Evolutionary conservation across 225 moss, liverwort and hornwort genomes (phyloP).

Genomic region (Neckera pumila): DNA sequence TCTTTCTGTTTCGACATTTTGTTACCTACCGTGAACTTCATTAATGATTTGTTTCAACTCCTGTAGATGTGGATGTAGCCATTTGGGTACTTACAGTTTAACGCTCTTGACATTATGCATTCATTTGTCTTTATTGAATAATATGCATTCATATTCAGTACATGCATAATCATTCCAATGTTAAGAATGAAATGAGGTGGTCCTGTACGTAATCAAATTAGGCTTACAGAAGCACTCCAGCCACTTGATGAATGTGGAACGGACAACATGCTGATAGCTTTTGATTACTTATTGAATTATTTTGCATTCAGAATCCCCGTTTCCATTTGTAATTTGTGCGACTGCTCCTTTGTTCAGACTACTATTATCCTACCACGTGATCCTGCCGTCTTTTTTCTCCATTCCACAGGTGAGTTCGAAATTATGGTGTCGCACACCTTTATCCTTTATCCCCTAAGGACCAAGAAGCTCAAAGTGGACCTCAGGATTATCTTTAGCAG

Average conservation of each 20-base stretch:
- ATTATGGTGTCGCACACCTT: neutral
- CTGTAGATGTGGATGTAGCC: neutral
- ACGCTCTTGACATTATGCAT: neutral
- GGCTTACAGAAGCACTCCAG: neutral
- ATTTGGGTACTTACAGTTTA: neutral
- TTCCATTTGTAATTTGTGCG: neutral
- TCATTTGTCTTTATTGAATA: neutral
- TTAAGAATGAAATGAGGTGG: neutral
- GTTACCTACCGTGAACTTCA: neutral
- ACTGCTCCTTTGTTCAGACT: conserved; percentile 34
- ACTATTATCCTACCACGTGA: conserved; percentile 81
- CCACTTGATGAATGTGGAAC: neutral
- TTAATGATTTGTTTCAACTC: neutral
- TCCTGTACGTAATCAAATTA: neutral
- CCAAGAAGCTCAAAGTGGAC: neutral
- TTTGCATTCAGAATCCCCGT: neutral
- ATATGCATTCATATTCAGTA: neutral
- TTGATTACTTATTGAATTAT: neutral
- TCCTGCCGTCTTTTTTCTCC: conserved; percentile 88
- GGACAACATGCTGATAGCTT: neutral
- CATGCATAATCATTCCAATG: neutral
- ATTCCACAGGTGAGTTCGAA: conserved; percentile 72
- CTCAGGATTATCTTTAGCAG: neutral
- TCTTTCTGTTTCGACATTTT: too few relatives aligned
- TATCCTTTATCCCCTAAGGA: neutral